A percentile compares a stretch with the other conserved stretches of the same genome.
phyloP scores from a whole-genome alignment of 106 monocot species.

The Dioscorea alata region DNA sequence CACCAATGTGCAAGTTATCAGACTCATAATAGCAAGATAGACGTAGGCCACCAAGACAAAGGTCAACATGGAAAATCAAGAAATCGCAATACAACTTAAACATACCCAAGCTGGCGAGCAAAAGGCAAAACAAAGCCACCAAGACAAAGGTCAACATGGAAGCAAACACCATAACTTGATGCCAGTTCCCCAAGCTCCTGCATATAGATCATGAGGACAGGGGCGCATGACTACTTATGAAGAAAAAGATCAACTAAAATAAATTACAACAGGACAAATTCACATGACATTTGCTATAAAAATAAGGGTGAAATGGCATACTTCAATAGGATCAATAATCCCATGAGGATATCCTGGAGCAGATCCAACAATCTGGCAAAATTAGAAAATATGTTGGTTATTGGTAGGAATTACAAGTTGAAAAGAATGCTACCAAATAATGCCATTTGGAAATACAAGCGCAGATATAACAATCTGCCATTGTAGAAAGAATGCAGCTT shows the following conservation, averaged over 20 bases:
- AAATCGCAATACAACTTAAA: neutral
- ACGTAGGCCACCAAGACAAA: too few species aligned
- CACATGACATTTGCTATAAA: neutral
- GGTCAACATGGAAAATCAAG: too few species aligned
- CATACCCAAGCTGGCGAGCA: slow-evolving; percentile 95
- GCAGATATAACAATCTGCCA: too few species aligned
- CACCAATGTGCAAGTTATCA: too few species aligned
- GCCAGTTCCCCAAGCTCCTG: slow-evolving; percentile 92
- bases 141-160: slow-evolving; percentile 95
- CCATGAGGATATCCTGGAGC: slow-evolving; percentile 96
- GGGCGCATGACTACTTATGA: neutral
- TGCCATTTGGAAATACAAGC: too few species aligned
- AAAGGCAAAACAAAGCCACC: slow-evolving; percentile 99
- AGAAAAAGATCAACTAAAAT: neutral
- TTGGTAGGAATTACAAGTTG: too few species aligned
- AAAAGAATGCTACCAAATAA: too few species aligned
- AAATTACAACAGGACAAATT: neutral
- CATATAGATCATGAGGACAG: neutral
- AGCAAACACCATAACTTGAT: slow-evolving; percentile 61
- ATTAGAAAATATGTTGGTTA: too few species aligned
- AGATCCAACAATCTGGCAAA: slow-evolving; percentile 76
- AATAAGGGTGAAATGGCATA: slow-evolving; percentile 23
- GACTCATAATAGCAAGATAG: too few species aligned
- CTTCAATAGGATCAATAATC: slow-evolving; percentile 88
- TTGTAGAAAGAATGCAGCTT: too few species aligned